Evolutionary conservation across 306 rosid genomes (phyloP).

Genomic region (Neltuma alba): DNA sequence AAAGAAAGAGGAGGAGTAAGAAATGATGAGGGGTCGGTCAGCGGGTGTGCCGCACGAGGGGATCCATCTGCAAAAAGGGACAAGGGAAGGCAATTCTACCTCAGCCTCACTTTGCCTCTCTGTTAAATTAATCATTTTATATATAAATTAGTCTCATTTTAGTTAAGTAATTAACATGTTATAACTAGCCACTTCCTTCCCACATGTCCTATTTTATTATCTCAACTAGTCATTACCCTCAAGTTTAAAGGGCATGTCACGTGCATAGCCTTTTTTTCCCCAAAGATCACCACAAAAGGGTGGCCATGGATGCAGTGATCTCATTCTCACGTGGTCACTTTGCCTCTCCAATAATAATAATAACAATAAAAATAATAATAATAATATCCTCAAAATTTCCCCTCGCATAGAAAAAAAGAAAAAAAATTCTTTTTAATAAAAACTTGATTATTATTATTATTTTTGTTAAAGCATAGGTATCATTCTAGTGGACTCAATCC

Average conservation of each 20-base stretch:
- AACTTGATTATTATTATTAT: no score
- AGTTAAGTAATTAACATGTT: not conserved
- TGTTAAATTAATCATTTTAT: no score
- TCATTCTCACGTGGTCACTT: constrained; percentile 12
- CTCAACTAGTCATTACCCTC: constrained; percentile 10
- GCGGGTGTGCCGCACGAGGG: constrained; percentile 70
- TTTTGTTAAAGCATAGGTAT: no score
- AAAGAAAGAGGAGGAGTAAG: constrained; percentile 43
- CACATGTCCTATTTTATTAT: constrained; percentile 29
- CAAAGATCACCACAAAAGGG: constrained; percentile 16
- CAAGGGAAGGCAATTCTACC: constrained; percentile 30
- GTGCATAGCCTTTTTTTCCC: constrained; percentile 42
- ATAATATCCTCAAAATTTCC: no score
- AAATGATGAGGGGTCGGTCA: constrained; percentile 45
- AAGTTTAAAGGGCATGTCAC: constrained; percentile 37
- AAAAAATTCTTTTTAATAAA: no score
- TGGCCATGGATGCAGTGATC: not conserved
- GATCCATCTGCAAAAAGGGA: constrained; percentile 41
- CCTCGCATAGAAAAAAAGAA: no score
- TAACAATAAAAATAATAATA: no score
- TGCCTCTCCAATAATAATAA: not conserved
- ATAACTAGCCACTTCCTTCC: constrained; percentile 23
- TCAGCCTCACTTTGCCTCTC: constrained; percentile 33
- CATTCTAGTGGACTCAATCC: no score
- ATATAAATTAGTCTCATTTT: not conserved